Conservation (phyloP, 108 stramenopile genomes). For the Cyclostephanos invisitatus region DNA sequence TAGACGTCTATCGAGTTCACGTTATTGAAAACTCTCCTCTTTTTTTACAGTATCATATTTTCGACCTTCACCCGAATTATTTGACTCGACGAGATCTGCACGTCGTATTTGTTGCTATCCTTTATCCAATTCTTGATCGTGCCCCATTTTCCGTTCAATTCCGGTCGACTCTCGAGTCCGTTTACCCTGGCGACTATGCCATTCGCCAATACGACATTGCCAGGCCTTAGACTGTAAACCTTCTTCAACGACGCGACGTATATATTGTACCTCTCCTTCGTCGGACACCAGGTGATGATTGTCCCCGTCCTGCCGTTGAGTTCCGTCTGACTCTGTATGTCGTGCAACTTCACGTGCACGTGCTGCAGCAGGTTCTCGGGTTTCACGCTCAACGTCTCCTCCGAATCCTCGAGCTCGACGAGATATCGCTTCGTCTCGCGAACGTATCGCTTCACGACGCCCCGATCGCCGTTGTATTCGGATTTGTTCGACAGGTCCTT, state of each 20-base stretch:
- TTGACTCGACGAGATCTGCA: constrained; percentile 75
- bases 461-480: constrained; percentile 83
- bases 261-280: constrained; percentile 79
- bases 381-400: constrained; percentile 81
- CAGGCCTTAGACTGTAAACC: constrained; percentile 72
- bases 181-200: constrained; percentile 73
- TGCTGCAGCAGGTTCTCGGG: constrained; percentile 82
- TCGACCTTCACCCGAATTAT: constrained; percentile 82
- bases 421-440: constrained; percentile 67
- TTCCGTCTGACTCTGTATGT: constrained; percentile 76
- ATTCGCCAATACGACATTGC: constrained; percentile 75
- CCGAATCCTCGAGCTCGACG: constrained; percentile 79
- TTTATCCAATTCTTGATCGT: constrained; percentile 79
- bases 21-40: no score
- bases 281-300: constrained; percentile 76
- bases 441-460: constrained; percentile 70
- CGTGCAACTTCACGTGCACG: constrained; percentile 79
- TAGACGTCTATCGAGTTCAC: no score
- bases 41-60: constrained; percentile 71
- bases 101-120: constrained; percentile 78
- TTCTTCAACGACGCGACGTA: constrained; percentile 69
- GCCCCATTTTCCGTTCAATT: constrained; percentile 87
- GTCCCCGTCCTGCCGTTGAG: constrained; percentile 80
- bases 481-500: constrained; percentile 72
- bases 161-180: constrained; percentile 74